Conservation (phyloP, 2,329 filamentous ascomycete genomes). For the Fusarium sp. region DNA sequence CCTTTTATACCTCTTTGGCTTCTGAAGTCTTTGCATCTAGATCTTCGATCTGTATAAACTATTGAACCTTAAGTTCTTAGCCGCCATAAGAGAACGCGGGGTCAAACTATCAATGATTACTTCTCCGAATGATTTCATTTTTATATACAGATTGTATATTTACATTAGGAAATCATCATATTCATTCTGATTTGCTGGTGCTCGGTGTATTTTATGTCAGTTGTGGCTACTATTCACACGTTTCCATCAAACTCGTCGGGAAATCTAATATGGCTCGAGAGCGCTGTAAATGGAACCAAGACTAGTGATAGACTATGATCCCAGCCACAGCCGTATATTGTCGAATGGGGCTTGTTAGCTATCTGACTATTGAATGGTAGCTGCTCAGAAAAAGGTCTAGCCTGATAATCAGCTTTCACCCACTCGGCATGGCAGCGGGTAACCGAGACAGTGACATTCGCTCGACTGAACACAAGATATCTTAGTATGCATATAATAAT, state of each 20-base stretch:
- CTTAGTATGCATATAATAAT: rapidly evolving
- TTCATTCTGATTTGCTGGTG: background rate
- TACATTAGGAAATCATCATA: rapidly evolving
- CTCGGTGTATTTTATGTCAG: rapidly evolving
- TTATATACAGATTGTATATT: too few relatives aligned
- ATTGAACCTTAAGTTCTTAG: background rate
- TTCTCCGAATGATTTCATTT: background rate
- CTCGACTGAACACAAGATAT: rapidly evolving
- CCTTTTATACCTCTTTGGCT: rapidly evolving
- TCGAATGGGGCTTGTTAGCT: background rate
- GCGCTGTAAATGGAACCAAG: rapidly evolving
- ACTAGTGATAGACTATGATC: background rate
- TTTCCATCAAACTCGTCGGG: background rate
- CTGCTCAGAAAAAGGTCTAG: too few relatives aligned
- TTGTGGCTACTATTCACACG: rapidly evolving
- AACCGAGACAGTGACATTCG: rapidly evolving
- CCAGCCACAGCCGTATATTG: background rate
- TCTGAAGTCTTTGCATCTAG: background rate
- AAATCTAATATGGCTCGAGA: background rate
- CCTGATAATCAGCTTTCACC: too few relatives aligned
- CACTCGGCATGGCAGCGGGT: rapidly evolving
- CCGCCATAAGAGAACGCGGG: background rate
- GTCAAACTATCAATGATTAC: rapidly evolving
- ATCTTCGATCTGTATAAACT: background rate
- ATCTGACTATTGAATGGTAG: rapidly evolving